phyloP scores from a whole-genome alignment of 2,329 filamentous ascomycete species.

The Bipolaris victoriae region DNA sequence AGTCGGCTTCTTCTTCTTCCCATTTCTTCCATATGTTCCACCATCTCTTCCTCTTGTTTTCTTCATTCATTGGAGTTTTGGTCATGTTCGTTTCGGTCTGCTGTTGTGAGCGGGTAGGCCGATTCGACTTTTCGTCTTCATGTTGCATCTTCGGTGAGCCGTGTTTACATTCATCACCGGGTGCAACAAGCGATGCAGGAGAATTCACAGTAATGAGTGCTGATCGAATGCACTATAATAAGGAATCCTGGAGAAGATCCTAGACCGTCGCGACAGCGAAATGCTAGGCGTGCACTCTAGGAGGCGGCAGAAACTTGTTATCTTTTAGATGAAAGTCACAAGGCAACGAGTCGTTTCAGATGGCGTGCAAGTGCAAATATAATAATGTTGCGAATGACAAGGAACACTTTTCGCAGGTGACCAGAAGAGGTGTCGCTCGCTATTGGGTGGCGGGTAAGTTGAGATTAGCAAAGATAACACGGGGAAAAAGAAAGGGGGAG shows the following conservation, averaged over 20 bases:
- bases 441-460: neutral
- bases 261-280: neutral
- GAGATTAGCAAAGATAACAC: neutral
- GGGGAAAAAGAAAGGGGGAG: conserved; percentile 2
- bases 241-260: neutral
- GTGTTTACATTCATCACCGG: conserved; percentile 2
- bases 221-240: no score
- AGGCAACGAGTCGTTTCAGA: neutral
- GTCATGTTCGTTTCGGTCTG: neutral
- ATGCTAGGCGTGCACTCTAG: neutral
- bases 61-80: neutral
- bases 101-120: neutral
- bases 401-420: conserved; percentile 1
- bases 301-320: neutral
- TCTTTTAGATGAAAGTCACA: neutral
- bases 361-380: neutral
- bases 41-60: conserved; percentile 12
- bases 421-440: conserved; percentile 25
- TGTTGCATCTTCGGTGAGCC: conserved; percentile 8
- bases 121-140: conserved; percentile 3
- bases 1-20: conserved; percentile 35
- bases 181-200: neutral
- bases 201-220: neutral
- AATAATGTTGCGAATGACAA: neutral
- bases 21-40: conserved; percentile 22